Conservation (phyloP, 441 rosid species). For the Theobroma grandiflorum region DNA sequence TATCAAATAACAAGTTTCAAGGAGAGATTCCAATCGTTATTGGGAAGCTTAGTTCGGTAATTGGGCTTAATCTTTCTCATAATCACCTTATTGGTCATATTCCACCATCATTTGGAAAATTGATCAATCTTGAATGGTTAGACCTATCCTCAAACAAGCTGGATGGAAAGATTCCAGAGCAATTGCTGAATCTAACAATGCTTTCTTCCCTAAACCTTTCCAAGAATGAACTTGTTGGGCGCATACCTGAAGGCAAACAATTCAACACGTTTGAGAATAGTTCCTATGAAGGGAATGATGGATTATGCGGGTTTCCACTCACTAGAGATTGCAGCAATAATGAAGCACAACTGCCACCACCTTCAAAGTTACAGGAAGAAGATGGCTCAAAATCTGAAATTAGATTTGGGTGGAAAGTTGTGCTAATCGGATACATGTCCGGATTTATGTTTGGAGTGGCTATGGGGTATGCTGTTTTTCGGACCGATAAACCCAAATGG, state of each 20-base stretch:
- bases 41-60: slow-evolving; percentile 20
- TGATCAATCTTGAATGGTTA: slow-evolving; percentile 10
- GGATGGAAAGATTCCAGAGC: neutral
- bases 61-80: slow-evolving; percentile 24
- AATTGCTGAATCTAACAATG: slow-evolving; percentile 3
- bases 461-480: neutral
- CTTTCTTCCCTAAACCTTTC: too few species aligned
- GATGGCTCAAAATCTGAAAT: neutral
- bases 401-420: slow-evolving; percentile 28
- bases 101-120: slow-evolving; percentile 19
- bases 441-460: neutral
- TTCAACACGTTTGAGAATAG: too few species aligned
- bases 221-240: too few species aligned
- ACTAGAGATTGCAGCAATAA: neutral
- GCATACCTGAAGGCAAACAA: too few species aligned
- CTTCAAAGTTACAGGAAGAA: neutral
- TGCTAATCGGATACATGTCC: slow-evolving; percentile 21
- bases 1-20: slow-evolving; percentile 18
- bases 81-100: neutral
- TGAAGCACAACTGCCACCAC: neutral
- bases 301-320: neutral
- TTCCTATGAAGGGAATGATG: too few species aligned
- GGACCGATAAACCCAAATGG: neutral
- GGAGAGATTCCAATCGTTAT: slow-evolving; percentile 28
- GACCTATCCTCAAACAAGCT: slow-evolving; percentile 29